These are phyloP conservation scores for Tylopilus sp. DNA, from an alignment of 1,284 basidiomycete genomes.

Conservation along the genomic window DNA sequence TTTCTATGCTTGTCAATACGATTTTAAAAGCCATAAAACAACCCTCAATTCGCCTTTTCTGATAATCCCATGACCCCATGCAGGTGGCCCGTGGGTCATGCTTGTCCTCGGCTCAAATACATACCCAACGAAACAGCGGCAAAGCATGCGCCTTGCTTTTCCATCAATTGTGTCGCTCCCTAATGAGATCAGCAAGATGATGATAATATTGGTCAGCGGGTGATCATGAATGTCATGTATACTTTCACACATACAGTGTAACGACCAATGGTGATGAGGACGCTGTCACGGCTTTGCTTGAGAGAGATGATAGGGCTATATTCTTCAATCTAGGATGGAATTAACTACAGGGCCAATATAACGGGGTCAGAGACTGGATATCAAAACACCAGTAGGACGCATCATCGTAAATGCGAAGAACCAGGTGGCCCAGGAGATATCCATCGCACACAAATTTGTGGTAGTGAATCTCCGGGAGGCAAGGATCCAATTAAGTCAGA, in stretches of 20 bases:
- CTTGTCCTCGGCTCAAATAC: constrained; percentile 57
- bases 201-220: too few species aligned
- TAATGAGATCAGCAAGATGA: constrained; percentile 26
- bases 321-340: constrained; percentile 47
- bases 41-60: too few species aligned
- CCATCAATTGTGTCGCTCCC: constrained; percentile 65
- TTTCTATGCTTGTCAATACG: too few species aligned
- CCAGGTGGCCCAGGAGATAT: constrained; percentile 28
- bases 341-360: constrained; percentile 26
- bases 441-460: too few species aligned
- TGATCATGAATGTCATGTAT: not conserved
- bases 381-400: constrained; percentile 3
- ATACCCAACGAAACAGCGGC: constrained; percentile 50
- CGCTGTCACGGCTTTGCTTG: constrained; percentile 37
- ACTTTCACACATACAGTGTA: constrained; percentile 39
- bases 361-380: not conserved
- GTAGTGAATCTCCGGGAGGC: too few species aligned
- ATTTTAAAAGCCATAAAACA: too few species aligned
- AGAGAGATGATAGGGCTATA: constrained; percentile 53
- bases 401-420: constrained; percentile 35
- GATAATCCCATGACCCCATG: constrained; percentile 15
- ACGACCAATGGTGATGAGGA: constrained; percentile 48
- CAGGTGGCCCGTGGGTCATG: constrained; percentile 9
- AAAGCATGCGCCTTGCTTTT: constrained; percentile 60
- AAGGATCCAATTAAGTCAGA: too few species aligned